Percentiles rank a stretch among this genome's conserved stretches.
phyloP scores from a whole-genome alignment of 2,329 filamentous ascomycete genomes.

The Aspergillus transmontanensis region DNA sequence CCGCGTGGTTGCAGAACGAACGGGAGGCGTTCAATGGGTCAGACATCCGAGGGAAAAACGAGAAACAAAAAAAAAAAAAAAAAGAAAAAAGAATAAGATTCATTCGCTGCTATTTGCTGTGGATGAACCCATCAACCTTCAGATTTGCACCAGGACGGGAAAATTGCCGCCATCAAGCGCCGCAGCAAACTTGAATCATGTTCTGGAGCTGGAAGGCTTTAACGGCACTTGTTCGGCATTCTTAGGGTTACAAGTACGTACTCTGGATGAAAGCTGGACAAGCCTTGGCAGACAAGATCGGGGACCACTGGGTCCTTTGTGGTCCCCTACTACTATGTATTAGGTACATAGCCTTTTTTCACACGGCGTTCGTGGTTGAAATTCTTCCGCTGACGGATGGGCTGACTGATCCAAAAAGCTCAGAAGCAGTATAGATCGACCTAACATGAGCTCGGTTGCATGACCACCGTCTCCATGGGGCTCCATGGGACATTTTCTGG shows the following conservation, averaged over 20 bases:
- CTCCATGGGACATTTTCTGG: neutral
- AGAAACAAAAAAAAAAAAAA: neutral
- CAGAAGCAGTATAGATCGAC: neutral
- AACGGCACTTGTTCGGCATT: slow-evolving; percentile 1
- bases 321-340: neutral
- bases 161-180: neutral
- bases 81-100: neutral
- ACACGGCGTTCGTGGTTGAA: neutral
- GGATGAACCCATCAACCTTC: neutral
- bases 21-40: neutral
- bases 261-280: neutral
- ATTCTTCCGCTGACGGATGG: neutral
- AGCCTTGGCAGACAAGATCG: neutral
- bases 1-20: neutral
- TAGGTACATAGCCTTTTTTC: neutral
- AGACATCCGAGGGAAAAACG: neutral
- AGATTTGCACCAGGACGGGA: neutral
- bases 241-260: neutral
- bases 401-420: neutral
- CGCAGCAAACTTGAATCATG: neutral
- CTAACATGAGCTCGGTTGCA: neutral
- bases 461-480: neutral
- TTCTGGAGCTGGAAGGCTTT: neutral
- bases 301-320: neutral
- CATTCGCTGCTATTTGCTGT: neutral